These are phyloP conservation scores for Hypoxylon cercidicola DNA, from an alignment of 495 filamentous ascomycete species.

Conservation along the genomic window DNA sequence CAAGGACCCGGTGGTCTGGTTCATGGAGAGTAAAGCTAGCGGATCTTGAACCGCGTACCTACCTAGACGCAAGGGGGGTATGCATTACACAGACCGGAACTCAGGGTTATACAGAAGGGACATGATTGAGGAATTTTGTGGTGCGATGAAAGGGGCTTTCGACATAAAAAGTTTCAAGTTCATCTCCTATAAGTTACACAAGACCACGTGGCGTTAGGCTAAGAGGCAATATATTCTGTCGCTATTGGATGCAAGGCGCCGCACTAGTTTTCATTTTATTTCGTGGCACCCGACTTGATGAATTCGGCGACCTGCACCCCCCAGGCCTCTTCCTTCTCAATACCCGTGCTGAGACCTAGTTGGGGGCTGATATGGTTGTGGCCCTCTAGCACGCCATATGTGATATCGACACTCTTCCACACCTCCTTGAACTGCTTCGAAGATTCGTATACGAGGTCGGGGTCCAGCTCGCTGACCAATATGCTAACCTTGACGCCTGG, in stretches of 20 bases:
- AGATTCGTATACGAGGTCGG: conserved; percentile 47
- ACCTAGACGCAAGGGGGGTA: too few species aligned
- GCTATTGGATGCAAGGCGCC: neutral
- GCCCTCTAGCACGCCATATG: conserved; percentile 46
- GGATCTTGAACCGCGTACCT: too few species aligned
- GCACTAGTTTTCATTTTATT: neutral
- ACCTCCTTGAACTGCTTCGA: conserved; percentile 45
- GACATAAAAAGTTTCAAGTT: neutral
- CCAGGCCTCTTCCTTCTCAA: conserved; percentile 55
- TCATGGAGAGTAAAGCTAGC: conserved; percentile 32
- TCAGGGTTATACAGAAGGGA: neutral
- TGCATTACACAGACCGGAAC: neutral
- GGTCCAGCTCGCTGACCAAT: conserved; percentile 53
- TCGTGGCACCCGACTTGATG: conserved; percentile 23
- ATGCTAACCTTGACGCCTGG: conserved; percentile 43
- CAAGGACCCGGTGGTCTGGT: conserved; percentile 29
- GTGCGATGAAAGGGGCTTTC: neutral
- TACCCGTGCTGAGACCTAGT: conserved; percentile 47
- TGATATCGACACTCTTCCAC: conserved; percentile 45
- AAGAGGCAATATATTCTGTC: neutral
- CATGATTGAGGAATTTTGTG: neutral
- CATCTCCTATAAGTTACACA: neutral
- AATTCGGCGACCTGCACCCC: conserved; percentile 51
- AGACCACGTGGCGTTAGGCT: neutral
- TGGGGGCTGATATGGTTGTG: conserved; percentile 60